These are phyloP conservation scores for Trypanosoma platydactyli DNA, from an alignment of 208 protist genomes.

Conservation along the genomic window DNA sequence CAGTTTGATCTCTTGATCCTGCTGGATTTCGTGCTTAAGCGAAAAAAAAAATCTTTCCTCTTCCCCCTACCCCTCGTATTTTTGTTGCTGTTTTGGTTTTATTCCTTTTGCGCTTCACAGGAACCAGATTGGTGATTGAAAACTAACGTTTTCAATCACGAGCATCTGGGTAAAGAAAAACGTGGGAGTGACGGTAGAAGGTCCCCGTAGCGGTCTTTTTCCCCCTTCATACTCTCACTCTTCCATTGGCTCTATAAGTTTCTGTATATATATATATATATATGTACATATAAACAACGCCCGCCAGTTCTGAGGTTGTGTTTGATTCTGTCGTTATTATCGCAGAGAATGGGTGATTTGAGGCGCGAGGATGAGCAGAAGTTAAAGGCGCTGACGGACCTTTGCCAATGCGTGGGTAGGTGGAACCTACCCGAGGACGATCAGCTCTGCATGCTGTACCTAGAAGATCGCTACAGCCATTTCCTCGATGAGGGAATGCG, in stretches of 20 bases:
- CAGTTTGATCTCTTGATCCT: no score
- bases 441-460: slow-evolving; percentile 15
- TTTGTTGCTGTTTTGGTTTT: neutral
- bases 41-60: no score
- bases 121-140: no score
- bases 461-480: slow-evolving; percentile 23
- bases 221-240: neutral
- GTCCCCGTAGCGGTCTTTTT: neutral
- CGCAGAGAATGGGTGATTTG: slow-evolving; percentile 10
- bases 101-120: no score
- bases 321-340: no score
- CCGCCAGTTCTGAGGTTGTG: no score
- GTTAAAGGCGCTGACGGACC: slow-evolving; percentile 19
- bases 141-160: no score
- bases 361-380: slow-evolving; percentile 26
- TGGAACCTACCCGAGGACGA: slow-evolving; percentile 24
- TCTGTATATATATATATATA: slow-evolving; percentile 22
- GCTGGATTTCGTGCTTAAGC: no score
- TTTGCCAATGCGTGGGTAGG: slow-evolving; percentile 5
- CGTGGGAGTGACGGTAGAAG: no score
- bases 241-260: neutral
- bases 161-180: no score
- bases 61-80: neutral
- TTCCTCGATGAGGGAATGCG: slow-evolving; percentile 30
- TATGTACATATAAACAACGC: no score